Base-by-base conservation (phyloP, 345 rosid genomes). In the Lagerstroemia speciosa region DNA sequence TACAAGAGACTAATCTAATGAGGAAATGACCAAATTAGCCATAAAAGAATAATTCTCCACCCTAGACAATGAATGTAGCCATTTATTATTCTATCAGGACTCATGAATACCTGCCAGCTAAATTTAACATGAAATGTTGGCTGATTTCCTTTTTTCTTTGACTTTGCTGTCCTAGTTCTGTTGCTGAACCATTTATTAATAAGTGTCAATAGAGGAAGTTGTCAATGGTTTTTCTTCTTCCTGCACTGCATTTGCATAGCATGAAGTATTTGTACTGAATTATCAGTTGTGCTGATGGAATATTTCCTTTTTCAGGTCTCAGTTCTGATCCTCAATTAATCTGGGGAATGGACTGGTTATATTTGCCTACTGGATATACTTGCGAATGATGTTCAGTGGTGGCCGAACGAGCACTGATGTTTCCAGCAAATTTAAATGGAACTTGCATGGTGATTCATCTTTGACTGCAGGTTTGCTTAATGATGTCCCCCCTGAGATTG, bases 271-370 rank as follows among this genome's bases (percentile, higher is more conserved):
- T 53, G 29, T 8, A 29, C 16, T 58, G 33, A n/a, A 53, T 48
- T 48, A 48, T 48, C 24, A 53, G 60, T 22, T 58, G 10, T 27
- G 29, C 29, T 58, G 19, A 53, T 10, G 15, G 4, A 58, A 29
- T 58, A 27, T 58, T 27, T 58, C 10, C 33, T 6, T 14, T 58
- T 58, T 27, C 63, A 58, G 63, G 33, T 58, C 19, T 6, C 63
- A 58, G 63, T 29, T 52, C 63, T 58, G 63, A 58, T 16, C 63
- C 33, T 26, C 63, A 69, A 15, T 66, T 66, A 50, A 65, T 65
- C 72, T 73, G 85, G 87, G 98, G 88, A 79, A 90, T 95, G 98
- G 98, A 87, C 87, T 82, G 90, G 93, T 68, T 77, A 77, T 75
- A 79, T 78, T 84, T 77, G 70, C 83, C 85, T 67, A 71, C 87